Evolutionary conservation across 352 stramenopile species (phyloP), one percentile per base, ranked within the genome.

Genomic region (Phytophthora pinifolia): DNA sequence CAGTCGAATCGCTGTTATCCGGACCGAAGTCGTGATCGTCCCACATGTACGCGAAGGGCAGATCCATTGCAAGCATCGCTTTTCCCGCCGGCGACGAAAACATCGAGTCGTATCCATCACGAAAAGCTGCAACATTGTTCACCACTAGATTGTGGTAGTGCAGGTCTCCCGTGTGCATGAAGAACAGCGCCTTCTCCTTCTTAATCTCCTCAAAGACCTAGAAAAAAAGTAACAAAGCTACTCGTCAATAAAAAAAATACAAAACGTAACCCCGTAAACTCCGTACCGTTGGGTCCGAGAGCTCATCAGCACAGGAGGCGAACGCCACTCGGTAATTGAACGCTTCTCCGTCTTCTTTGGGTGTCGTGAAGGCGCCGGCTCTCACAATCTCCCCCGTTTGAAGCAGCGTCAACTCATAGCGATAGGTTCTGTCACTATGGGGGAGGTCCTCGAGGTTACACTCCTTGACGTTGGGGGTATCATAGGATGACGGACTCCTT

Each of bases 41-140:
- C 81, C 83, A 96, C 85, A 95, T 96, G 61, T 96, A 95, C 13
- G 71, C 82, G 47, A 96, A 88, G 3, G 88, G 86, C 7, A 96
- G 46, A 35, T 93, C 69, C 82, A 93, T 93, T 9, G 47, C 74
- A n/a, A 92, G 53, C 83, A 95, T 91, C 12, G 79, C 77, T 35
- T 65, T 59, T 12, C 84, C 84, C 0, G 82, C 61, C 5, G 80
- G 79, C 2, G 80, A 92, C 27, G 76, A 65, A 54, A 94, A 90
- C 9, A 95, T 74, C 20, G 72, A 86, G 48, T 86, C 43, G 43
- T 90, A 95, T 9, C 75, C 81, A 37, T 59, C 36, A 30, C 83
- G 72, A 50, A 92, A 95, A 8, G 44, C 59, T 9, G 57, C 30
- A 0, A 86, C 65, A 54, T 92, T 70, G 53, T 96, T 83, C 20